Base-by-base conservation (phyloP, 2,329 filamentous ascomycete genomes). In the Biscogniauxia mediterranea region DNA sequence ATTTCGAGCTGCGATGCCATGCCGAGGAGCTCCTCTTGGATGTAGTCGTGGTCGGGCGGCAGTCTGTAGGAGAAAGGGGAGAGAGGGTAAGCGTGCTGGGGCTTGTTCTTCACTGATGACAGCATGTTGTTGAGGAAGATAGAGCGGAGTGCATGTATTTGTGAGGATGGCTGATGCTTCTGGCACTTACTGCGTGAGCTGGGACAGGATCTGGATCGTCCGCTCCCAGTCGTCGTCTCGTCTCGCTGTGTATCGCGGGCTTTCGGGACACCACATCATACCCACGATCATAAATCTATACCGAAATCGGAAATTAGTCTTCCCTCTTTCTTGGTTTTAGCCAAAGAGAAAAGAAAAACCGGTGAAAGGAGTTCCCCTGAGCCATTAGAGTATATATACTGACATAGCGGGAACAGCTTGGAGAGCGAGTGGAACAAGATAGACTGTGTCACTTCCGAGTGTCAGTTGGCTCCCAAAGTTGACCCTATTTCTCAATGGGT, bases 161-260 rank as follows among this genome's bases (percentile, higher is more conserved):
- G 7, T 9, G 9, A 38, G 32, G 13, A 5, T n/a, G 15, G 28
- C 7, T 32, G 28, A 13, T 4, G 28, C 3, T 32, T 32, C 26
- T 9, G 11, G 11, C 11, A 32, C 38, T 46, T 64, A 78, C 76
- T 71, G 68, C 61, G 77, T 70, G 50, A 91, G 79, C 46, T 74
- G 78, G 20, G 82, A 79, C 6, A 92, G 80, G 19, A 86, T 82
- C 0, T 61, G 62, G 2, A 81, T 83, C 1, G 88, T 85, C 50
- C 83, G 78, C 62, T 91, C 88, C 87, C 87, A 90, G 64, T 87
- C 81, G 67, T 90, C 87, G 68, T 85, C 38, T 46, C 15, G 81
- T 66, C 86, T 85, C 23, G 88, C 89, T 23, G 89, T 82, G 83
- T 85, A 91, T 66, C 89, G 82, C 15, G 88, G 88, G 6, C 85